Base-by-base conservation (phyloP, 495 filamentous ascomycete species). In the Margaritispora aquatica region DNA sequence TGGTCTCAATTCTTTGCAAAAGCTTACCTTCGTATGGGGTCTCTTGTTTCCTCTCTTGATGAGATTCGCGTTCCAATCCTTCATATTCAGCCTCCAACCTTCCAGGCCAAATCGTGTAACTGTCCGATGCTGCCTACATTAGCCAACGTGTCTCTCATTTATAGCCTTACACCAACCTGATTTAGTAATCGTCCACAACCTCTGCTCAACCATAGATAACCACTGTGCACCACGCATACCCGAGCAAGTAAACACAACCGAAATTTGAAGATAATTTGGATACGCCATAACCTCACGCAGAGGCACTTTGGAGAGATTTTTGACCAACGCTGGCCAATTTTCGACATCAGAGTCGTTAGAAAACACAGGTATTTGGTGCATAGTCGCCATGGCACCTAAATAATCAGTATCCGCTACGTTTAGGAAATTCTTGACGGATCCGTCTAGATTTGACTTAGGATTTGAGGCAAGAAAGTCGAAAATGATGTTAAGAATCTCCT, bases 201-300 rank as follows among this genome's bases (percentile, higher is more conserved):
- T 59, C 1, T 47, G 50, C 27, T 65, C 51, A 9, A 65, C 34
- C 59, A 59, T 59, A 19, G 51, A 36, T 1, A 65, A 47, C 63
- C 63, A 65, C 19, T 57, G 15, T 2, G 34, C 59, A 8, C 63
- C 38, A 9, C 38, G 38, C 38, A 44, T 44, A 15, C 38, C 38
- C 38, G 38, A 44, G 38, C 38, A 44, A n/a, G 17, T 44, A n/a
- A 44, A 44, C 17, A 44, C 38, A 44, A 44, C 38, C 3, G 38
- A 44, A 3, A 44, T n/a, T n/a, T 10, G 17, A 44, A 44, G 38
- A 44, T 44, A 44, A n/a, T 44, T 44, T 7, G 38, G 38, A n/a
- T 44, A 44, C 3, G 19, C 17, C 38, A 44, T 44, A n/a, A 44
- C 38, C 3, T 44, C 7, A 15, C 38, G 7, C 15, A 44, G 38